A percentile compares a stretch with the other conserved stretches of the same genome.
These are phyloP conservation scores for Geranium rotundifolium DNA, from an alignment of 345 rosid species.

Conservation along the genomic window DNA sequence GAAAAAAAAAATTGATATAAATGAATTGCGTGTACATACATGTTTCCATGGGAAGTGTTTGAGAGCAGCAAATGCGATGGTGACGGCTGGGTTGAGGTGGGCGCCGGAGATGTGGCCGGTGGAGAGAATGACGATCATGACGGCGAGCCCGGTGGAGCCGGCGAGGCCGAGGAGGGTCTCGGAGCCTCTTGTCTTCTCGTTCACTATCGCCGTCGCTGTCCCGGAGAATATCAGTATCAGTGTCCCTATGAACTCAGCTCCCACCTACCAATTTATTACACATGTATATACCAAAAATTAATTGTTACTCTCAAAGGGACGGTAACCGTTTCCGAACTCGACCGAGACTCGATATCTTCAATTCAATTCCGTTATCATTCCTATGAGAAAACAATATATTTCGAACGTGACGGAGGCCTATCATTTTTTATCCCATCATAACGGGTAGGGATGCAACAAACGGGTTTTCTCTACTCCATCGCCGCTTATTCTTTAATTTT, in stretches of 20 bases:
- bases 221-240: slow-evolving; percentile 65
- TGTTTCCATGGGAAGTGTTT: slow-evolving; percentile 80
- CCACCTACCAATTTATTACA: slow-evolving; percentile 32
- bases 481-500: no score
- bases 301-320: no score
- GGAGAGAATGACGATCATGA: slow-evolving; percentile 62
- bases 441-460: no score
- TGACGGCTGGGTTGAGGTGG: slow-evolving; percentile 72
- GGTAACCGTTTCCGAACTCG: no score
- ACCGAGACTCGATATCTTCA: no score
- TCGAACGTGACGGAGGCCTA: no score
- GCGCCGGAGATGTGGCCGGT: slow-evolving; percentile 92
- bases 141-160: slow-evolving; percentile 61
- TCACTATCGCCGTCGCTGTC: slow-evolving; percentile 74
- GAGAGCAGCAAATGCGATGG: slow-evolving; percentile 67
- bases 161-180: slow-evolving; percentile 73
- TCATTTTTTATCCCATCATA: no score
- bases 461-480: no score
- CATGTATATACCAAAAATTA: no score
- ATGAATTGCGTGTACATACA: slow-evolving; percentile 11
- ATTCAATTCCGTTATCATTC: no score
- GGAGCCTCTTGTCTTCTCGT: slow-evolving; percentile 61
- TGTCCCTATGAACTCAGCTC: slow-evolving; percentile 86
- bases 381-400: no score
- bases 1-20: neutral